Conservation (phyloP, 805 yeast species). For the Candida glaebosa region DNA sequence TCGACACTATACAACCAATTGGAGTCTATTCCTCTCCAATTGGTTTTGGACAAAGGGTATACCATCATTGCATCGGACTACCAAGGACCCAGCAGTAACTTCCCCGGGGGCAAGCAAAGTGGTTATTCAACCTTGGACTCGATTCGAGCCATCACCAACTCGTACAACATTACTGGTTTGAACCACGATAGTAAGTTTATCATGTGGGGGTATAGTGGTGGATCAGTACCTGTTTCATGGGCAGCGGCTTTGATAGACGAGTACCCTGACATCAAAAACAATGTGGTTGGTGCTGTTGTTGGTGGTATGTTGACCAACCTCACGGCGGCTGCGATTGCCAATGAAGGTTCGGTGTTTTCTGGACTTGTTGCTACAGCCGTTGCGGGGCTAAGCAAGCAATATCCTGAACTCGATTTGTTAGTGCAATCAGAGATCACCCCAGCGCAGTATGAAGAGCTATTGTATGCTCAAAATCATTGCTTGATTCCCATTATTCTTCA, state of each 20-base stretch:
- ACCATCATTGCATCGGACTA: constrained; percentile 18
- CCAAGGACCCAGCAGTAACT: constrained; percentile 18
- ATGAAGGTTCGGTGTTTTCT: constrained; percentile 17
- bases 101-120: constrained; percentile 17
- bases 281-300: constrained; percentile 22
- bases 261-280: constrained; percentile 23
- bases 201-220: constrained; percentile 29
- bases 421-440: constrained; percentile 5
- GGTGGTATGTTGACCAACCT: constrained; percentile 25
- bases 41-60: constrained; percentile 17
- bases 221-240: constrained; percentile 26
- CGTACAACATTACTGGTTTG: constrained; percentile 13
- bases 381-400: constrained; percentile 19
- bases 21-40: constrained; percentile 13
- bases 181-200: constrained; percentile 12
- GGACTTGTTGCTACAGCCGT: constrained; percentile 21
- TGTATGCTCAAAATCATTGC: background rate
- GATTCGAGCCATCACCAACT: constrained; percentile 13
- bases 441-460: constrained; percentile 2
- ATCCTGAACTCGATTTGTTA: constrained; percentile 16
- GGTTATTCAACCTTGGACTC: constrained; percentile 19
- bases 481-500: constrained; percentile 6
- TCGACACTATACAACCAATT: constrained; percentile 10
- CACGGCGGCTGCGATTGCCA: constrained; percentile 14
- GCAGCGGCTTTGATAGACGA: constrained; percentile 23